Percentiles rank a stretch among this genome's conserved stretches.
phyloP scores from a whole-genome alignment of 2,329 filamentous ascomycete genomes.

The Paecilomyces formosus region DNA sequence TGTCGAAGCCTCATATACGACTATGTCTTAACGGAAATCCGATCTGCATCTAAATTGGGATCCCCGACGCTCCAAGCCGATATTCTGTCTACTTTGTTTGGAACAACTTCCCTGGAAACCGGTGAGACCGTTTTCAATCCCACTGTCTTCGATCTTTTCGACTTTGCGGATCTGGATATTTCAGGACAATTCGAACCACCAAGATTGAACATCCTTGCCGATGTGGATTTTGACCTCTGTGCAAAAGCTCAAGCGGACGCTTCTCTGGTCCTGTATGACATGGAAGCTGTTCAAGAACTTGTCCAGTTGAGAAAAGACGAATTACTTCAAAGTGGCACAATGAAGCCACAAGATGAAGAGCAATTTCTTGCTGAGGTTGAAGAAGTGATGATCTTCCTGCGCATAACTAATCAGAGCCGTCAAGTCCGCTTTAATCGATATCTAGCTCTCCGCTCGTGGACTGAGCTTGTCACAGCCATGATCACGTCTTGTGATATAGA shows the following conservation, averaged over 20 bases:
- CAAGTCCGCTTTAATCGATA: constrained; percentile 44
- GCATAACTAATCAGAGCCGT: constrained; percentile 32
- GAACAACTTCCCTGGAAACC: constrained; percentile 57
- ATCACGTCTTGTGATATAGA: constrained; percentile 76
- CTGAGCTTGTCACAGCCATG: constrained; percentile 74
- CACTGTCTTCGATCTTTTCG: constrained; percentile 85
- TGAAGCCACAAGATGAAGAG: constrained; percentile 39
- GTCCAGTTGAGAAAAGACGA: constrained; percentile 48
- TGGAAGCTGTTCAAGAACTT: constrained; percentile 65
- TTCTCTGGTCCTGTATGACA: constrained; percentile 51
- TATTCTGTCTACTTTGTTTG: constrained; percentile 63
- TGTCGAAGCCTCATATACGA: constrained; percentile 72
- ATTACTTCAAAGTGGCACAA: constrained; percentile 30
- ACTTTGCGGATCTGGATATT: constrained; percentile 69
- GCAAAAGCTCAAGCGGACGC: constrained; percentile 51
- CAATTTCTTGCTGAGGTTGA: constrained; percentile 32
- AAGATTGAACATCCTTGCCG: constrained; percentile 52
- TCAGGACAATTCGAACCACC: constrained; percentile 42
- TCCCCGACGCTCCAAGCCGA: constrained; percentile 63
- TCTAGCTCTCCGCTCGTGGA: constrained; percentile 72
- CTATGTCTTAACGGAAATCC: constrained; percentile 79
- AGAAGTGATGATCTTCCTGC: constrained; percentile 28
- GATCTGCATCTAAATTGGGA: constrained; percentile 62
- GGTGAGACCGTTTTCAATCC: constrained; percentile 61
- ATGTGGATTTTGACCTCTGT: constrained; percentile 62